phyloP scores from a whole-genome alignment of 2,329 filamentous ascomycete species.

The Colletotrichum zoysiae region DNA sequence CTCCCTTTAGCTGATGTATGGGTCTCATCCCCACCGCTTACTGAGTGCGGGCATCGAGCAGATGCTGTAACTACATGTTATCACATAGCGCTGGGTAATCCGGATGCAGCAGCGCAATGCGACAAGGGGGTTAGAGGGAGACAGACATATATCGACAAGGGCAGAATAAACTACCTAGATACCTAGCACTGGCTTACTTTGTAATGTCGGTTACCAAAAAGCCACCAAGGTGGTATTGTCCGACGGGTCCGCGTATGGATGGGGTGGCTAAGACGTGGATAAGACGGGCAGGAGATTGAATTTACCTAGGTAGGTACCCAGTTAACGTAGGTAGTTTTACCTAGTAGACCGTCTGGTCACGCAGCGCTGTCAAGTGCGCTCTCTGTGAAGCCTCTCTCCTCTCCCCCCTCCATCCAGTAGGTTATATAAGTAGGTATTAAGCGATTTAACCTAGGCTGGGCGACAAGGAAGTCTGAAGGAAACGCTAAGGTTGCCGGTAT shows the following conservation, averaged over 20 bases:
- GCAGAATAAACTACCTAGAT: conserved; percentile 22
- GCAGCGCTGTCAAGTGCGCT: conserved; percentile 37
- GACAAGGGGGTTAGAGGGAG: not conserved
- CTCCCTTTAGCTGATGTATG: conserved; percentile 22
- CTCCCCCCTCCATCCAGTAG: not conserved
- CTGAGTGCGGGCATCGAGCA: conserved; percentile 4
- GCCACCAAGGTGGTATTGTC: conserved; percentile 4
- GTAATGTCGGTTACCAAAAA: not conserved
- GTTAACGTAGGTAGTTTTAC: too few relatives aligned
- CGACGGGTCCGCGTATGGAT: conserved; percentile 13
- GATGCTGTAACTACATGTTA: conserved; percentile 9
- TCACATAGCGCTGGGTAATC: not conserved
- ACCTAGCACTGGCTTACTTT: conserved; percentile 6
- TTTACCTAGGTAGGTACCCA: too few relatives aligned
- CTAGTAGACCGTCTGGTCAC: conserved; percentile 26
- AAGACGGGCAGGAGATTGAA: conserved; percentile 20
- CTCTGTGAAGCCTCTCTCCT: conserved; percentile 17
- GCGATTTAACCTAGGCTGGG: conserved; percentile 25
- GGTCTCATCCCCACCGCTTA: conserved; percentile 1
- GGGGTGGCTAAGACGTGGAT: conserved; percentile 15
- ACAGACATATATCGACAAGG: conserved; percentile 12
- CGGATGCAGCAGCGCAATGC: not conserved
- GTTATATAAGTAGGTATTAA: conserved; percentile 9
- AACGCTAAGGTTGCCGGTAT: too few relatives aligned
- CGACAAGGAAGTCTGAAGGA: conserved; percentile 6